phyloP scores from a whole-genome alignment of 192 early-diverging fungal species.

The Phlyctochytrium bullatum region DNA sequence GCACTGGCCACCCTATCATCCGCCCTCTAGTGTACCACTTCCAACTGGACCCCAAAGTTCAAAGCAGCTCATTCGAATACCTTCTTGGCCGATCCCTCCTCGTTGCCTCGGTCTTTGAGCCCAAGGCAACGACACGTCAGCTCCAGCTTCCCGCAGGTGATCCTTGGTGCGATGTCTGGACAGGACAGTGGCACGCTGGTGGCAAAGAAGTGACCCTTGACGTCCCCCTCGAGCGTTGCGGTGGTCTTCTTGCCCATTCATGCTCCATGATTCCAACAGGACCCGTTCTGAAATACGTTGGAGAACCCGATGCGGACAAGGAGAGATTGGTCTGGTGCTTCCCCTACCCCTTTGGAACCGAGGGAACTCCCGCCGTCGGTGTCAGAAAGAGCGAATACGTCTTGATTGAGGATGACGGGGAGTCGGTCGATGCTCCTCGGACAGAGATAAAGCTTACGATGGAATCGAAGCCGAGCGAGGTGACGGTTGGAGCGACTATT shows the following conservation, averaged over 20 bases:
- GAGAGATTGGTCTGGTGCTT: slow-evolving; percentile 43
- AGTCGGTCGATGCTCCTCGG: slow-evolving; percentile 31
- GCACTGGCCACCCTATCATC: slow-evolving; percentile 40
- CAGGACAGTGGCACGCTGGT: slow-evolving; percentile 37
- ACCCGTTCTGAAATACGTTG: slow-evolving; percentile 37
- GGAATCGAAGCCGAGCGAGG: slow-evolving; percentile 13
- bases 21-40: slow-evolving; percentile 56
- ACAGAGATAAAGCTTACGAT: slow-evolving; percentile 40
- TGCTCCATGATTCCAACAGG: slow-evolving; percentile 46
- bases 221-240: slow-evolving; percentile 38
- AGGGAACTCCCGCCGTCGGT: neutral
- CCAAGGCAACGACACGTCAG: slow-evolving; percentile 12
- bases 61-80: slow-evolving; percentile 47
- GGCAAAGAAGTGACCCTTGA: slow-evolving; percentile 28
- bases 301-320: slow-evolving; percentile 30
- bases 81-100: slow-evolving; percentile 52
- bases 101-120: slow-evolving; percentile 50
- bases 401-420: slow-evolving; percentile 52
- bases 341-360: slow-evolving; percentile 23
- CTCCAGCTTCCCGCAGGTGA: slow-evolving; percentile 32
- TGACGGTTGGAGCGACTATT: slow-evolving; percentile 32
- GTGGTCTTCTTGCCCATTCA: slow-evolving; percentile 40
- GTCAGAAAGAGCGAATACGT: slow-evolving; percentile 10
- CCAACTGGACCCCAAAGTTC: slow-evolving; percentile 38
- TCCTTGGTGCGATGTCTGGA: slow-evolving; percentile 50